Evolutionary conservation across 805 yeast species (phyloP).

Genomic region (Candida vartiovaarae): DNA sequence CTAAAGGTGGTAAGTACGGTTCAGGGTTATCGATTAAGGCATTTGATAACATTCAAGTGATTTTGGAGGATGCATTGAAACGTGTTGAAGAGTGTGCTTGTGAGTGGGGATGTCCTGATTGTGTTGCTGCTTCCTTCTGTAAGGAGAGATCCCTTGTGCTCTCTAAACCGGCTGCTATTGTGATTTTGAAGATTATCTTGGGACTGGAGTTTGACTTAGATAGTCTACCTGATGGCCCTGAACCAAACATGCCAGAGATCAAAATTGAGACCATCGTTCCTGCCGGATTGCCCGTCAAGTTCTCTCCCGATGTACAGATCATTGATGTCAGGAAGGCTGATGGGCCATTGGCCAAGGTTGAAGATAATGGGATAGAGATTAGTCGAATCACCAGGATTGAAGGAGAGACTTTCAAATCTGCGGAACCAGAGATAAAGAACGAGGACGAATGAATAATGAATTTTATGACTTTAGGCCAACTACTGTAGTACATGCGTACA

Average conservation of each 20-base stretch:
- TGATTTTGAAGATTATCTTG: constrained; percentile 56
- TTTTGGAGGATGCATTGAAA: constrained; percentile 52
- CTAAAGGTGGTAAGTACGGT: constrained; percentile 74
- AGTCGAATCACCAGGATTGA: neutral
- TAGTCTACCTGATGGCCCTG: constrained; percentile 61
- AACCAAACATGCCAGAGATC: constrained; percentile 63
- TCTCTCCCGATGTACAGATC: constrained; percentile 54
- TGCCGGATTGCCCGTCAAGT: constrained; percentile 46
- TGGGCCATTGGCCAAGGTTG: constrained; percentile 14
- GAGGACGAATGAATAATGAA: neutral
- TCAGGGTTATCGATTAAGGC: constrained; percentile 76
- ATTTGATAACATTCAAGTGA: constrained; percentile 66
- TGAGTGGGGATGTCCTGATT: constrained; percentile 66
- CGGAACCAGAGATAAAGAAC: neutral
- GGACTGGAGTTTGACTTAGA: constrained; percentile 46
- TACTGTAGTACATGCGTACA: no score
- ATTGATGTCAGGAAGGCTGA: constrained; percentile 32
- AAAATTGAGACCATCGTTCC: constrained; percentile 62
- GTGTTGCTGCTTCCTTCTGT: constrained; percentile 81
- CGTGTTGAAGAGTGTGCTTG: constrained; percentile 61
- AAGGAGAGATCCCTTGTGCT: constrained; percentile 75
- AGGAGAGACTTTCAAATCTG: neutral
- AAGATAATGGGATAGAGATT: constrained; percentile 15
- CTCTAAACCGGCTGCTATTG: constrained; percentile 78
- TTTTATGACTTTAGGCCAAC: neutral